A percentile compares a stretch with the other conserved stretches of the same genome.
These are phyloP conservation scores for Erodium chrysanthum DNA, from an alignment of 441 rosid genomes.

Conservation along the genomic window DNA sequence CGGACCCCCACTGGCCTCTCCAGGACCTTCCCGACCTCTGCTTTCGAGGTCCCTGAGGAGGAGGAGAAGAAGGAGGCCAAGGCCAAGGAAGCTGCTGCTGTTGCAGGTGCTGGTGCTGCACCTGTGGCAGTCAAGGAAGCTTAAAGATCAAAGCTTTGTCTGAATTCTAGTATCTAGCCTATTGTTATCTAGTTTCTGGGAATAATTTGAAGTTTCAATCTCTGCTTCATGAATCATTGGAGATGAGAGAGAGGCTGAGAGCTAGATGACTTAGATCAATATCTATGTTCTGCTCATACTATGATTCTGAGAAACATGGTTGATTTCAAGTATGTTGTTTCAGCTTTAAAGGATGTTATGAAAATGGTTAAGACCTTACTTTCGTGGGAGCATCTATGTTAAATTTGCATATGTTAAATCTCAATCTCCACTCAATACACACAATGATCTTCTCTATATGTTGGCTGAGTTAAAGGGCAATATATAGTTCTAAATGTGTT, in stretches of 20 bases:
- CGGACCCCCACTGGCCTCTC: constrained; percentile 47
- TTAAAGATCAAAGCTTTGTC: background rate
- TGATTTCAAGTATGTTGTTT: background rate
- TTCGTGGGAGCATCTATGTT: background rate
- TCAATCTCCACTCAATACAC: background rate
- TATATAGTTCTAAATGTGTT: background rate
- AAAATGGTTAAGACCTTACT: background rate
- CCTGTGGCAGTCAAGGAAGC: background rate
- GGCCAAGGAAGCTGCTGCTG: background rate
- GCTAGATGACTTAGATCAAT: background rate
- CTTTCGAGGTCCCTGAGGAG: constrained; percentile 28
- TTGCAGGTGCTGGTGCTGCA: background rate
- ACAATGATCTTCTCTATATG: background rate
- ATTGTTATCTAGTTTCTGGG: background rate
- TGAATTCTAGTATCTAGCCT: background rate
- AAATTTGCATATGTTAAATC: background rate
- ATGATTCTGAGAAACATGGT: background rate
- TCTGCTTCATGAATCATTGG: background rate
- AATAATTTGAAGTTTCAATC: background rate
- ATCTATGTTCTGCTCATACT: background rate
- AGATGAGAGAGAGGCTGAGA: background rate
- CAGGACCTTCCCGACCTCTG: constrained; percentile 45
- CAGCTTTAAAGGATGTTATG: background rate
- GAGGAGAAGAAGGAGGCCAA: constrained; percentile 24
- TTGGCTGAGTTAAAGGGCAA: background rate